Base-by-base conservation (phyloP, 768 basidiomycete genomes). In the Thelephora aurantiotincta region DNA sequence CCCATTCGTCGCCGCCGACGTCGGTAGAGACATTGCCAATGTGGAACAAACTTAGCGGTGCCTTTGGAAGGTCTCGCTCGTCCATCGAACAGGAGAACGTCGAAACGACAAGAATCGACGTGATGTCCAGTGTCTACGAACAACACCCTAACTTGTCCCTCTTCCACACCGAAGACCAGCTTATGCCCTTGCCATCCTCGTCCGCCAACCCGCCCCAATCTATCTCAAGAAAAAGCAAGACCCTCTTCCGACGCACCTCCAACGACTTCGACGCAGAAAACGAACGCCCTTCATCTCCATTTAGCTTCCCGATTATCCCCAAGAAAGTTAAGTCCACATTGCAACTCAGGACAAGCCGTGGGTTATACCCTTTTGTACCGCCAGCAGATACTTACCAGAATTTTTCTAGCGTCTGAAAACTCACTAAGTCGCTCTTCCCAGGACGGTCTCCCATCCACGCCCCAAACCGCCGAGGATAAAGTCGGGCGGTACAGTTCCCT, bases 131-230 rank as follows among this genome's bases (percentile, higher is more conserved):
- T 55, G 72, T 78, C 26, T 71, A 68, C 50, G 74, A 80, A 58
- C 75, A 77, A 48, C 77, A 80, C 49, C 76, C 75, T 19, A 78
- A 77, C 58, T 57, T 78, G 46, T 79, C 79, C 19, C 64, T 76
- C 50, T 77, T 78, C 51, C 72, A 76, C 50, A 9, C 38, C 6
- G 54, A 62, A 38, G 51, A 60, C 35, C 60, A 65, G 33, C 62
- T 65, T 45, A 38, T 38, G 26, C 45, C 50, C 11, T 47, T 59
- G 3, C 62, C 60, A 14, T 61, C 62, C 35, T 62, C 63, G 11
- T 51, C 58, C 14, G 53, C 62, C 12, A 62, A 59, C 35, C 71
- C 72, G 5, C 75, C 75, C 1, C 60, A 61, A 22, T 78, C 75
- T 0, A 77, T 75, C 1, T 72, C 75, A 6, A 74, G 65, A 51